These are phyloP conservation scores for Sporormia fimetaria DNA, from an alignment of 495 filamentous ascomycete genomes.

Conservation along the genomic window DNA sequence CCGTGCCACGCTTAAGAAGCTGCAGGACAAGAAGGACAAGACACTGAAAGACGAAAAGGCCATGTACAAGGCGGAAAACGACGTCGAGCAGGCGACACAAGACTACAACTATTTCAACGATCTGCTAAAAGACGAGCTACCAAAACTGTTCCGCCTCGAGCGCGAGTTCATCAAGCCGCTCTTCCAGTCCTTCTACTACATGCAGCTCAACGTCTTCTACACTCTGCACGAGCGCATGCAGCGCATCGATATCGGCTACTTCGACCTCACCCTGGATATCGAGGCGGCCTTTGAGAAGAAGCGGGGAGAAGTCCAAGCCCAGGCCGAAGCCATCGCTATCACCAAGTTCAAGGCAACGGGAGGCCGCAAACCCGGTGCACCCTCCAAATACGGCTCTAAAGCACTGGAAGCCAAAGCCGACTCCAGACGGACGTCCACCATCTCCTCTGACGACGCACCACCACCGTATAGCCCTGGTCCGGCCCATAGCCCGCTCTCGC, in stretches of 20 bases:
- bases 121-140: constrained; percentile 87
- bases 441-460: constrained; percentile 40
- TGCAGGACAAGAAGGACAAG: constrained; percentile 96
- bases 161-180: constrained; percentile 93
- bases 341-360: constrained; percentile 82
- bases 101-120: constrained; percentile 97
- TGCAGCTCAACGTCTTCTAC: constrained; percentile 99
- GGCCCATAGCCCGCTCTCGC: constrained; percentile 22
- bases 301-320: constrained; percentile 73
- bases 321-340: constrained; percentile 68
- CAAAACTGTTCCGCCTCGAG: constrained; percentile 84
- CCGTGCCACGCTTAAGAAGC: constrained; percentile 71
- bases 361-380: constrained; percentile 45
- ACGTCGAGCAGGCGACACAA: constrained; percentile 83
- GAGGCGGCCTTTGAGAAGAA: constrained; percentile 84
- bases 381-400: constrained; percentile 33
- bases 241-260: constrained; percentile 90
- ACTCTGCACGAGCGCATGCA: constrained; percentile 98
- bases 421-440: constrained; percentile 33
- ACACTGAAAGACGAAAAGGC: constrained; percentile 95
- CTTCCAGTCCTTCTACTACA: constrained; percentile 99
- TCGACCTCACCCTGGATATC: constrained; percentile 79
- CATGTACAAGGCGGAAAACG: constrained; percentile 86
- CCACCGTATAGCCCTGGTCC: constrained; percentile 51
- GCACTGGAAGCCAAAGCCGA: constrained; percentile 26